These are phyloP conservation scores for Beverwykella pulmonaria DNA, from an alignment of 495 filamentous ascomycete species.

Conservation along the genomic window DNA sequence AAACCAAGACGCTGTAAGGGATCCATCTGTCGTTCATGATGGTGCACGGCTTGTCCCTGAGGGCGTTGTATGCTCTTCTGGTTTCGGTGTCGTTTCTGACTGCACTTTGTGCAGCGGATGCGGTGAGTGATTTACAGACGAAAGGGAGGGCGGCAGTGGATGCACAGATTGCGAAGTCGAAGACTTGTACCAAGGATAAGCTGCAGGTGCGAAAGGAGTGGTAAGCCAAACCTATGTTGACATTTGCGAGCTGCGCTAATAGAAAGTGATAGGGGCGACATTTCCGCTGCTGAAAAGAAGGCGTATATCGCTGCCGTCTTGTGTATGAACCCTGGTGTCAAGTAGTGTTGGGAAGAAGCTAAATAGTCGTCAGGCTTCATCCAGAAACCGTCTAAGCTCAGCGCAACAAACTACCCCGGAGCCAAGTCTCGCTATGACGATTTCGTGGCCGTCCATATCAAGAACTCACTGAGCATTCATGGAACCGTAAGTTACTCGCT, in stretches of 20 bases:
- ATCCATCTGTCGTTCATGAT: slow-evolving; percentile 9
- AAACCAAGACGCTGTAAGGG: no score
- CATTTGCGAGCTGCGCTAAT: slow-evolving; percentile 9
- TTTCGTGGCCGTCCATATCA: slow-evolving; percentile 37
- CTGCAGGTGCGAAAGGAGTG: slow-evolving; percentile 54
- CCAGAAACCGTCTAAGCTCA: slow-evolving; percentile 29
- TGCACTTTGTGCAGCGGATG: slow-evolving; percentile 42
- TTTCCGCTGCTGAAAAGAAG: slow-evolving; percentile 28
- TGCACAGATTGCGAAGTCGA: slow-evolving; percentile 49
- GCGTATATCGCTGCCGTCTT: slow-evolving; percentile 38
- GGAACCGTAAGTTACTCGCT: slow-evolving; percentile 25
- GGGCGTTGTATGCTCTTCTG: slow-evolving; percentile 24
- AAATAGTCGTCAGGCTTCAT: slow-evolving; percentile 6
- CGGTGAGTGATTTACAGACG: slow-evolving; percentile 49
- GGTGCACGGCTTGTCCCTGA: slow-evolving; percentile 11
- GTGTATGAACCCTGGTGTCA: slow-evolving; percentile 3
- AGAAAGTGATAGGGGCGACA: slow-evolving; percentile 22
- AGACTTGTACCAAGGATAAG: slow-evolving; percentile 54
- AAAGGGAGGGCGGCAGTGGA: slow-evolving; percentile 49
- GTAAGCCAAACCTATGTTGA: slow-evolving; percentile 39
- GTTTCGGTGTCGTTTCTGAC: slow-evolving; percentile 14
- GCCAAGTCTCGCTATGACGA: slow-evolving; percentile 36
- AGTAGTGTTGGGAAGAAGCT: neutral
- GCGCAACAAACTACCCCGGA: slow-evolving; percentile 26
- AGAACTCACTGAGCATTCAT: slow-evolving; percentile 34